Conservation (phyloP, 164 flowering plant species). For the Santalum album region DNA sequence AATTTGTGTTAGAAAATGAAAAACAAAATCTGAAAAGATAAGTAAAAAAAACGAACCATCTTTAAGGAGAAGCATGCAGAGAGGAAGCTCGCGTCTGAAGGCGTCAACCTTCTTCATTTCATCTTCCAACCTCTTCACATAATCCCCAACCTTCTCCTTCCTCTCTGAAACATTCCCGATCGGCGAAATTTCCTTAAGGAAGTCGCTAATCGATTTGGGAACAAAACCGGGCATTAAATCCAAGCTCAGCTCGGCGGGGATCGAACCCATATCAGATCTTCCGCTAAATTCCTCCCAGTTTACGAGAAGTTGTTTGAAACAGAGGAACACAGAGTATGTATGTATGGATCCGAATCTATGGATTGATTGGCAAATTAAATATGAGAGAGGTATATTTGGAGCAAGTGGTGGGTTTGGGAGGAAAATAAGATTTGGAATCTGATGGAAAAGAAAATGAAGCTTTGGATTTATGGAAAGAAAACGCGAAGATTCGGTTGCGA, state of each 20-base stretch:
- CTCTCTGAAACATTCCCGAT: slow-evolving; percentile 28
- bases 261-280: slow-evolving; percentile 33
- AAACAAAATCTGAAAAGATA: too few species aligned
- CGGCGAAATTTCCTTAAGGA: slow-evolving; percentile 33
- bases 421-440: neutral
- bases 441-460: neutral
- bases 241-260: slow-evolving; percentile 35
- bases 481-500: slow-evolving; percentile 14
- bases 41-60: slow-evolving; percentile 68
- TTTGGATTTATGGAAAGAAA: neutral
- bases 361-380: neutral
- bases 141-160: slow-evolving; percentile 30
- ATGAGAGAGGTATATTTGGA: neutral
- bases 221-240: slow-evolving; percentile 26
- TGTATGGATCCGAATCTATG: neutral
- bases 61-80: slow-evolving; percentile 58
- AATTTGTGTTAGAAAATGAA: too few species aligned
- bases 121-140: slow-evolving; percentile 41
- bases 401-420: too few species aligned
- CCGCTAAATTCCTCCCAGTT: neutral
- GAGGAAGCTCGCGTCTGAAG: slow-evolving; percentile 79
- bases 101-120: slow-evolving; percentile 74
- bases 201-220: slow-evolving; percentile 35
- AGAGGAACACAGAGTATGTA: neutral
- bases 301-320: neutral